phyloP scores from a whole-genome alignment of 1,284 basidiomycete genomes.

The Kalmanozyma brasiliensis region DNA sequence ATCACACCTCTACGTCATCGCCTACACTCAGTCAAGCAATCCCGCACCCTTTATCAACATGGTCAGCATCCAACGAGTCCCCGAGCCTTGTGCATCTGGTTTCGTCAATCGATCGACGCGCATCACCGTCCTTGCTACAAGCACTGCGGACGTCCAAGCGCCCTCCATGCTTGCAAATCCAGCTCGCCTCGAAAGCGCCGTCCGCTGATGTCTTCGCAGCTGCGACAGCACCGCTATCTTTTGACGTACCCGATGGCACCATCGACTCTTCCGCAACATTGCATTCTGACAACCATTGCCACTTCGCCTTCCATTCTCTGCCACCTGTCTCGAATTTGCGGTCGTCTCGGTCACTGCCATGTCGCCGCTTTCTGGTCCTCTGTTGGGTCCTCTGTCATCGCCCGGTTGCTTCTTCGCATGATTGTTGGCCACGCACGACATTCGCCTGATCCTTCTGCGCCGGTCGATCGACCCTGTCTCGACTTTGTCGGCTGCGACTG shows the following conservation, averaged over 20 bases:
- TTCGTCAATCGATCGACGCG: constrained; percentile 8
- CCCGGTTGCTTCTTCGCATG: background rate
- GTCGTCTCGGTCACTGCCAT: no score
- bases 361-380: background rate
- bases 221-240: background rate
- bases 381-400: background rate
- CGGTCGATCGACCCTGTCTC: background rate
- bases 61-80: constrained; percentile 36
- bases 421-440: background rate
- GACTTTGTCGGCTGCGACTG: background rate
- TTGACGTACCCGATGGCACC: background rate
- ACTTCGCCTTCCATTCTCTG: constrained; percentile 21
- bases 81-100: constrained; percentile 6
- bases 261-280: constrained; percentile 12
- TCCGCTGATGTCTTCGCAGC: constrained; percentile 10
- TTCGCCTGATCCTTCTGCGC: constrained; percentile 1
- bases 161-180: background rate
- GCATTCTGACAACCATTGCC: constrained; percentile 35
- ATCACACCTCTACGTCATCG: background rate
- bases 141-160: background rate
- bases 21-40: constrained; percentile 8
- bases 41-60: constrained; percentile 16
- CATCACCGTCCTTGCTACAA: constrained; percentile 9
- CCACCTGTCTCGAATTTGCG: constrained; percentile 3
- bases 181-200: background rate